Evolutionary conservation across 768 basidiomycete species (phyloP).

Genomic region (Glaciozyma antarctica): DNA sequence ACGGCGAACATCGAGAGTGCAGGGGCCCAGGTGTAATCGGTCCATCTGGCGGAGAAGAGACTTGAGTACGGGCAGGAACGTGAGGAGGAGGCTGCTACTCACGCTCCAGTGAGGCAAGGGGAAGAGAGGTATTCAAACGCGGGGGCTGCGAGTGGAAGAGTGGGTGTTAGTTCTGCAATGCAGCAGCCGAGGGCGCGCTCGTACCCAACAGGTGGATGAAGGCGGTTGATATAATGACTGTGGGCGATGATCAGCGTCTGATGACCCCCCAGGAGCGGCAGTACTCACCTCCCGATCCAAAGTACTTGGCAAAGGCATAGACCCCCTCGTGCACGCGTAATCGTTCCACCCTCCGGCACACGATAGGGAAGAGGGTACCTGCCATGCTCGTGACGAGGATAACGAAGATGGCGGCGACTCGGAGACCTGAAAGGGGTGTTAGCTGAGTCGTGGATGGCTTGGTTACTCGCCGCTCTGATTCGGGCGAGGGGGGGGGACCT

Average conservation of each 20-base stretch:
- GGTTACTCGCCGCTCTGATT: too few relatives aligned
- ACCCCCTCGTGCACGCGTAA: constrained; percentile 6
- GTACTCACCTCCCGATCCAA: constrained; percentile 21
- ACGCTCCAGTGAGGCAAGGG: neutral
- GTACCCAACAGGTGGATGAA: constrained; percentile 32
- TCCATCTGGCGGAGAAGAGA: constrained; percentile 34
- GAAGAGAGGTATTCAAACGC: constrained; percentile 27
- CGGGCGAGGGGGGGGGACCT: too few relatives aligned
- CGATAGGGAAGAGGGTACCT: neutral
- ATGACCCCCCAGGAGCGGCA: too few relatives aligned
- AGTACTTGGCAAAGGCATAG: constrained; percentile 35
- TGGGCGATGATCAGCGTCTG: too few relatives aligned
- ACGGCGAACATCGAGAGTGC: neutral
- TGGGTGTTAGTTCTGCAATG: too few relatives aligned
- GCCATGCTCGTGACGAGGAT: neutral
- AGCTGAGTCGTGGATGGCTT: too few relatives aligned
- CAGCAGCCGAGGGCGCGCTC: too few relatives aligned
- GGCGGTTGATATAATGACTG: constrained; percentile 33
- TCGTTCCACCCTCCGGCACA: neutral
- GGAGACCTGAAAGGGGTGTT: neutral
- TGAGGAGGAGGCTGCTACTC: too few relatives aligned
- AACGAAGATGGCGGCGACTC: neutral
- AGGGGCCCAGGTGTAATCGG: constrained; percentile 10
- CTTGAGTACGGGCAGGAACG: too few relatives aligned
- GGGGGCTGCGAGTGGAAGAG: constrained; percentile 4